Evolutionary conservation across 169 alveolate species (phyloP).

Genomic region (Cryptosporidium bovis): DNA sequence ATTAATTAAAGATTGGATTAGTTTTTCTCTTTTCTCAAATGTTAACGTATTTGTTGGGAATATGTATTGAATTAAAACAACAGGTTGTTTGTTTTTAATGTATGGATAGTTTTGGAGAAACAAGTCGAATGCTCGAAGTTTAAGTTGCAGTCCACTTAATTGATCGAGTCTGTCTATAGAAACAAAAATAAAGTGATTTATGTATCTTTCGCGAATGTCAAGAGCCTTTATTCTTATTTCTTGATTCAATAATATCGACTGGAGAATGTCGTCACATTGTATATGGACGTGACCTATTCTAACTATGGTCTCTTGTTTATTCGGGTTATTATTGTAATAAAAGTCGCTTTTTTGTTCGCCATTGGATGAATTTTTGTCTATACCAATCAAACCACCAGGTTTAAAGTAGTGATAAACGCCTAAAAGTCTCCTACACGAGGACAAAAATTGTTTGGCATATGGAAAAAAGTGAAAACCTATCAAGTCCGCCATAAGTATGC

Average conservation of each 20-base stretch:
- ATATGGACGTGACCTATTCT: constrained; percentile 67
- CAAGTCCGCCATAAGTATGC: constrained; percentile 92
- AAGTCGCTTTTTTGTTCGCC: not conserved
- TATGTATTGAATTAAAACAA: constrained; percentile 80
- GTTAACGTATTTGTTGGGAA: constrained; percentile 79
- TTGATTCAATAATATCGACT: not conserved
- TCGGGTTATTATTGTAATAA: not conserved
- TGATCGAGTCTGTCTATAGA: constrained; percentile 79
- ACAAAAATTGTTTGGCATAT: constrained; percentile 89
- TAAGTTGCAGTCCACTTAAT: constrained; percentile 81
- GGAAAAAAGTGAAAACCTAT: constrained; percentile 94
- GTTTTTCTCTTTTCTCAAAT: constrained; percentile 35
- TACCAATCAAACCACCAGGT: constrained; percentile 86
- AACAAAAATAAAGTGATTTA: constrained; percentile 17
- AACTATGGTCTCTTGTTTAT: constrained; percentile 46
- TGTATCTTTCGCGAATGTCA: constrained; percentile 10
- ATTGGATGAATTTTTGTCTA: constrained; percentile 79
- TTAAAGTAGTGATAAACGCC: constrained; percentile 88
- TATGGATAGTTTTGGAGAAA: constrained; percentile 79
- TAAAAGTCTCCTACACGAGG: constrained; percentile 89
- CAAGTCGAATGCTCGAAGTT: constrained; percentile 79
- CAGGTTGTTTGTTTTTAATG: constrained; percentile 76
- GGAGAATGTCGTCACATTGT: constrained; percentile 65
- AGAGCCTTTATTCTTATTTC: constrained; percentile 32
- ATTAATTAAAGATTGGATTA: constrained; percentile 20